These are phyloP conservation scores for Diaporthe aspalathi DNA, from an alignment of 2,329 filamentous ascomycete species.

Conservation along the genomic window DNA sequence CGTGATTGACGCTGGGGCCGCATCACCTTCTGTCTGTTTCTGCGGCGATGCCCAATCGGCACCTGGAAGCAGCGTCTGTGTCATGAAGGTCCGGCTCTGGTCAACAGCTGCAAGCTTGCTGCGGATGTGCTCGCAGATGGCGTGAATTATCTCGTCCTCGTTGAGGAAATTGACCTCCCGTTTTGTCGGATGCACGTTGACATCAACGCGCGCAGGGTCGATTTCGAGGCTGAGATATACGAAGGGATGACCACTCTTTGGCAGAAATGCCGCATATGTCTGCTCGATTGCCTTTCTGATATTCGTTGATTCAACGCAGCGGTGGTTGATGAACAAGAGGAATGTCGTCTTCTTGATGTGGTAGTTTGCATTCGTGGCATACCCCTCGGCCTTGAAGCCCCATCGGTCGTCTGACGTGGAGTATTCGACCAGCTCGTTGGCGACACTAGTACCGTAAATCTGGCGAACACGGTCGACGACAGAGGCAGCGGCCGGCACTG, in stretches of 20 bases:
- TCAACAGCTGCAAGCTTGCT: slow-evolving; percentile 86
- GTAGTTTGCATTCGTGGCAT: slow-evolving; percentile 94
- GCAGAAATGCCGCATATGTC: slow-evolving; percentile 86
- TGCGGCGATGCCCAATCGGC: slow-evolving; percentile 53
- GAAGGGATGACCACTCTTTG: slow-evolving; percentile 95
- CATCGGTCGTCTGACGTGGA: slow-evolving; percentile 78
- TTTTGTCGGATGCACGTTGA: slow-evolving; percentile 98
- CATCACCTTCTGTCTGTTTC: slow-evolving; percentile 45
- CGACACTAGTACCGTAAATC: slow-evolving; percentile 84
- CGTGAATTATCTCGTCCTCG: slow-evolving; percentile 93
- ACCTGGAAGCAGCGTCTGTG: slow-evolving; percentile 87
- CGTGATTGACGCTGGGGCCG: slow-evolving; percentile 38
- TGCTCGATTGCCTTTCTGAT: slow-evolving; percentile 94
- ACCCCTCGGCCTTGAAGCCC: slow-evolving; percentile 85
- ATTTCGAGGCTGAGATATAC: slow-evolving; percentile 93
- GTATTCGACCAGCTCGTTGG: slow-evolving; percentile 88
- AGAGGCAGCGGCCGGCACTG: slow-evolving; percentile 78
- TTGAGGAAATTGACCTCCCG: slow-evolving; percentile 97
- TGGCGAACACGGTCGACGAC: slow-evolving; percentile 88
- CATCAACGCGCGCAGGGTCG: slow-evolving; percentile 90
- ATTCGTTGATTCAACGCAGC: slow-evolving; percentile 87
- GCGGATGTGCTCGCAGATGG: slow-evolving; percentile 83
- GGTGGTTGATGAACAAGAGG: slow-evolving; percentile 95
- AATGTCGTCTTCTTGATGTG: slow-evolving; percentile 89
- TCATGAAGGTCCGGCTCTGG: slow-evolving; percentile 92